Evolutionary conservation across 352 stramenopile species (phyloP), one percentile per base, ranked within the genome.

Genomic region (Pythium aristosporum): DNA sequence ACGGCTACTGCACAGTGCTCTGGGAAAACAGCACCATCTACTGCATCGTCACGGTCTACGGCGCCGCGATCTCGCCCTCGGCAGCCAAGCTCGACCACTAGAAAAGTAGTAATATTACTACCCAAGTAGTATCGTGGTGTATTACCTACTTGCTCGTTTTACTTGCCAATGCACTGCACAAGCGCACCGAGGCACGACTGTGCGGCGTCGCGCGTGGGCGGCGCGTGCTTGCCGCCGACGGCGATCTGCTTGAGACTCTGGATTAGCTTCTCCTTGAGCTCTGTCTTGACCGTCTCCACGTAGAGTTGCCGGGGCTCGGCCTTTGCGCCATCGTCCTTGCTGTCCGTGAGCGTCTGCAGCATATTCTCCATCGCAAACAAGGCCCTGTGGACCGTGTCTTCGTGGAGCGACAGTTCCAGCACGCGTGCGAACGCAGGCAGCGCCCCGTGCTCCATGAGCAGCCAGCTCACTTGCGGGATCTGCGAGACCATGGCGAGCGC

Each of bases 401-500:
- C 72, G 16, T 88, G 78, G 13, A 70, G 70, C 1, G 77, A 75
- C 44, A 75, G 44, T 37, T 81, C 66, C 7, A 93, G 61, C n/a
- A 92, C 83, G 1, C 67, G 53, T 0, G 66, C 57, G 32, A 95
- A 89, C 2, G 82, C 75, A 60, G 80, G 65, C 41, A 95, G 41
- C 0, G 75, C 84, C 21, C 81, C 79, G 41, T 92, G 76, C 52
- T 89, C 76, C 71, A 93, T 71, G 13, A 95, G 28, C 18, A 90
- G 57, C 77, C 79, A 91, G 50, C 77, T 85, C 43, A 93, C 86
- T 21, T 81, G 69, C 5, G 82, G 81, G 7, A 92, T 82, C 36
- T 92, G 79, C 0, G 85, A 88, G 20, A 98, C 91, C 92, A 98
- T 98, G 1, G 97, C 97, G 23, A 99, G 68, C 30, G 94, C 92